These are phyloP conservation scores for Solanum hybrid DNA, from an alignment of 305 asterid species.

Conservation along the genomic window DNA sequence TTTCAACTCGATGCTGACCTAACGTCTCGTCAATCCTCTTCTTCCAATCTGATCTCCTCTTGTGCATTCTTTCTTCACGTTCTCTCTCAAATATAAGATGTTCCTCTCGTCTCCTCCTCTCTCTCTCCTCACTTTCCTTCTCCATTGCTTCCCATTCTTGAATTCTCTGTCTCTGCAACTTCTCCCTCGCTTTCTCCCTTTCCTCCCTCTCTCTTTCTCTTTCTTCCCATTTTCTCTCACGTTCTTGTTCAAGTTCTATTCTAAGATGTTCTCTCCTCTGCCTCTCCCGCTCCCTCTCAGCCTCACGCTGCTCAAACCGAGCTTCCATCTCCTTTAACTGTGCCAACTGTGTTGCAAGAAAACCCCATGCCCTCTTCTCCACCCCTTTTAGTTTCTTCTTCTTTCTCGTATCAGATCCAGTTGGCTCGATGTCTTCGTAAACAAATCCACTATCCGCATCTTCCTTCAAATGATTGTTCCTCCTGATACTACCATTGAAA, in stretches of 20 bases:
- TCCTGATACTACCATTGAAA: constrained; percentile 34
- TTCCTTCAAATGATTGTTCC: constrained; percentile 42
- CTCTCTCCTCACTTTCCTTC: constrained; percentile 64
- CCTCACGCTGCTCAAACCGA: constrained; percentile 64
- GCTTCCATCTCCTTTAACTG: constrained; percentile 68
- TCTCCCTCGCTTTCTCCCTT: constrained; percentile 39
- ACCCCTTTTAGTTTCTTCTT: constrained; percentile 61
- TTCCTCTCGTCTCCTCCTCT: constrained; percentile 57
- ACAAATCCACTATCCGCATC: constrained; percentile 39
- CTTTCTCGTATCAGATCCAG: constrained; percentile 45
- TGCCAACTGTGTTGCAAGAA: constrained; percentile 52
- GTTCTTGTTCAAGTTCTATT: constrained; percentile 54
- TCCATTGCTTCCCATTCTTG: constrained; percentile 77
- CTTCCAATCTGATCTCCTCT: constrained; percentile 78
- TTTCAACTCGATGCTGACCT: constrained; percentile 68
- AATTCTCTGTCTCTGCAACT: constrained; percentile 49
- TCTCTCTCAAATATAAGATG: constrained; percentile 53
- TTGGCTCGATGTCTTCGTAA: constrained; percentile 57
- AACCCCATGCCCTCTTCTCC: constrained; percentile 63
- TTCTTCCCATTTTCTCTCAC: constrained; percentile 55
- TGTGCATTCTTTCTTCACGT: constrained; percentile 62
- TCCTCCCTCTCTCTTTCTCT: constrained; percentile 49
- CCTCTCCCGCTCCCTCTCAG: constrained; percentile 61
- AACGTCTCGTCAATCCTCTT: constrained; percentile 69
- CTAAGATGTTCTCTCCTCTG: constrained; percentile 47